Base-by-base conservation (phyloP, 108 stramenopile species). In the Cyclotella distinguenda region DNA sequence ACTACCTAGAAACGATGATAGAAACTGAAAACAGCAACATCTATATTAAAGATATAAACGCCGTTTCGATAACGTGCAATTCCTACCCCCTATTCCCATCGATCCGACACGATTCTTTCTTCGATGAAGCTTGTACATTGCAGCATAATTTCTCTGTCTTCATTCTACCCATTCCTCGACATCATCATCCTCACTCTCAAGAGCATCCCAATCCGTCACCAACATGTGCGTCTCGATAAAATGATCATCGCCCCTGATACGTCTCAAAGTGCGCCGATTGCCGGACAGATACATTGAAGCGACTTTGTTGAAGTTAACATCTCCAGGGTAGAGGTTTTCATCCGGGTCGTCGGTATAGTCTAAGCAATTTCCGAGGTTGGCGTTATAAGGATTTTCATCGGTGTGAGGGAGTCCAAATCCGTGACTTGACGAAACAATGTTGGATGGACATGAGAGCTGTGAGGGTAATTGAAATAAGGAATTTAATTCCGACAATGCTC, bases 331-430 rank as follows among this genome's bases (percentile, higher is more conserved):
- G 6, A 68, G 12, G 47, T 68, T 68, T n/a, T 3, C 34, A 15
- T 60, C 61, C 0, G 81, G 83, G 6, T 50, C 51, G 26, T 75
- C 79, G 26, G 91, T 87, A 42, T 93, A 93, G 66, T 93, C 91
- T 56, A 93, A 52, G 42, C 91, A 93, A 27, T 86, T 77, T 9
- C 88, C 88, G 22, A 76, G 61, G 58, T 84, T 75, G 8, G 46
- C 11, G 48, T 91, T 91, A 69, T 75, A 68, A 23, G 85, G 82
- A 39, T 77, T 82, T 60, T 92, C 90, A 64, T 93, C 91, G 42
- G 86, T 87, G 60, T 93, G 92, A 4, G 89, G 81, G 3, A 93
- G 59, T 15, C 92, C 92, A 74, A 80, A 88, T 21, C 88, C 88
- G 69, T 82, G 87, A 12, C 38, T 52, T 9, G 53, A 43, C 23